Base-by-base conservation (phyloP, 192 early-diverging fungal genomes). In the Dispira simplex region DNA sequence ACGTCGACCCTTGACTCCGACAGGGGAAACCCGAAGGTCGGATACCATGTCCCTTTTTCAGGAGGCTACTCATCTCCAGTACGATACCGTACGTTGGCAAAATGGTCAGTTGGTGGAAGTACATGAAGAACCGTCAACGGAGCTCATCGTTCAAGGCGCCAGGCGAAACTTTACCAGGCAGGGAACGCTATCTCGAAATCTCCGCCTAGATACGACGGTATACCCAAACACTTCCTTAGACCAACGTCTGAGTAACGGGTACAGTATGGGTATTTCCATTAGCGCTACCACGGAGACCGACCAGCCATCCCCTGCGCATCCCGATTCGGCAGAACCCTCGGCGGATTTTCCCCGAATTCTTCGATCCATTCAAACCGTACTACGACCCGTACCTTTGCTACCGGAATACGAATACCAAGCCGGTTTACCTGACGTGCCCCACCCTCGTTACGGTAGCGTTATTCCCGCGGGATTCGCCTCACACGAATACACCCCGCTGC, bases 381-480 rank as follows among this genome's bases (percentile, higher is more conserved):
- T 56, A 18, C 54, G 25, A 23, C 54, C 23, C 3, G 54, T 25
- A 12, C 25, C 21, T 25, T 82, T 78, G 49, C 65, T 82, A 47
- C 79, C 79, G 6, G 81, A 81, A 67, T 83, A 81, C 47, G 46
- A 59, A 2, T 44, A 77, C 52, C 71, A 70, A 11, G 63, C 68
- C 23, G 76, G 77, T 0, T 48, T 78, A 11, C 73, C 78, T 16
- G 75, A 81, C 46, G 58, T 79, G 8, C 63, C 43, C 11, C 16
- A 51, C 49, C 49, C 49, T 23, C 49, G 8, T 1, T 20, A 4
- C n/a, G 49, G 49, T 1, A 51, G n/a, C 49, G 49, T 51, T 23
- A 51, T 51, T 8, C 49, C 49, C 8, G n/a, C 49, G n/a, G 49
- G n/a, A 1, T 51, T 51, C 8, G 8, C 23, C 8, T 8, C 49